A percentile compares a stretch with the other conserved stretches of the same genome.
Conservation (phyloP, 179 eudicot genomes). For the Nepenthes alata region DNA sequence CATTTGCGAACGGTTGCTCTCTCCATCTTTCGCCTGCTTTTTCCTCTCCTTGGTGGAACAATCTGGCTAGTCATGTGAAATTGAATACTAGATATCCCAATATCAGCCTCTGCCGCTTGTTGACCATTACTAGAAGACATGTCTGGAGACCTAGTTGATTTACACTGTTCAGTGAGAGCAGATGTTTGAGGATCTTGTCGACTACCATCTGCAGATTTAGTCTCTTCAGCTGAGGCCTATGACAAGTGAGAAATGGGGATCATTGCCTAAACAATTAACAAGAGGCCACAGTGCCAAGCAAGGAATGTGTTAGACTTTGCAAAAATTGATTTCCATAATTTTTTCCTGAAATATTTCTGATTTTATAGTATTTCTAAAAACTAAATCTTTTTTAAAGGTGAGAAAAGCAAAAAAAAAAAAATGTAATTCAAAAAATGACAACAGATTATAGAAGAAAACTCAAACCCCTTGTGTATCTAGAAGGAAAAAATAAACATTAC, state of each 20-base stretch:
- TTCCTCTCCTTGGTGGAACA: slow-evolving; percentile 33
- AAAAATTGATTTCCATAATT: neutral
- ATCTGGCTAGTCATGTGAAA: slow-evolving; percentile 18
- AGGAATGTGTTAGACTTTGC: neutral
- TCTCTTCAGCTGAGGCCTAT: slow-evolving; percentile 18
- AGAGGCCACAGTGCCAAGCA: neutral
- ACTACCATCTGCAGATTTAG: slow-evolving; percentile 17
- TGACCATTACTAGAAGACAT: slow-evolving; percentile 20
- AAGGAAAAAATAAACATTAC: no score
- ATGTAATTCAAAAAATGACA: no score
- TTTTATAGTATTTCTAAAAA: no score
- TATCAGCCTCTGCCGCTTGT: slow-evolving; percentile 39
- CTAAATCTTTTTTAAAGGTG: neutral
- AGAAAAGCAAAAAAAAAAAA: neutral
- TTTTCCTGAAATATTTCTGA: neutral
- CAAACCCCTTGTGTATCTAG: no score
- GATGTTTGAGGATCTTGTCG: slow-evolving; percentile 7
- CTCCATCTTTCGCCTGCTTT: slow-evolving; percentile 49
- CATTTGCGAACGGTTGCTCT: slow-evolving; percentile 18
- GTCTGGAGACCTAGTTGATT: slow-evolving; percentile 21
- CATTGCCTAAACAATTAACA: slow-evolving; percentile 16
- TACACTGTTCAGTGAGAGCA: slow-evolving; percentile 11
- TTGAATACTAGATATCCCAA: slow-evolving; percentile 42
- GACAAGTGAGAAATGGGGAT: slow-evolving; percentile 11
- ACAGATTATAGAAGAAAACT: no score